Base-by-base conservation (phyloP, 2,329 filamentous ascomycete genomes). In the Nemania sp. region DNA sequence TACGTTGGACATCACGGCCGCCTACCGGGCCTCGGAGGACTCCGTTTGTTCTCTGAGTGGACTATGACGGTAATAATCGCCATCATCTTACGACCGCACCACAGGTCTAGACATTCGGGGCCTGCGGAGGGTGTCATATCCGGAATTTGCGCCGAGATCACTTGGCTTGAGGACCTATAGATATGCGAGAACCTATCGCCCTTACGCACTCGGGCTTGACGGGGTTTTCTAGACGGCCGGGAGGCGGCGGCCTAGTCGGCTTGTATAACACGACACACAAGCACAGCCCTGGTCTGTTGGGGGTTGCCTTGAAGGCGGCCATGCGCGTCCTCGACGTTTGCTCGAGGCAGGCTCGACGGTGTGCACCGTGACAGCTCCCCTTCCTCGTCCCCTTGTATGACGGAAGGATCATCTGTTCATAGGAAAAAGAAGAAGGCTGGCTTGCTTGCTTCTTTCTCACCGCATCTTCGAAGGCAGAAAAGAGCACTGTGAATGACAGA, bases 281-380 rank as follows among this genome's bases (percentile, higher is more conserved):
- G 59, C 53, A 26, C 24, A 52, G 49, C 24, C 49, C 24, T 18
- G 15, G 49, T 13, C 49, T 6, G 11, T 27, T n/a, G 41, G 22
- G 26, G 53, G 60, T 53, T 62, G 51, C 51, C 55, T n/a, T 49
- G 45, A 43, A 38, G 60, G 60, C 52, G 64, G 64, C 64, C 67
- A 69, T 68, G 54, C 62, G 68, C 55, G 64, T 67, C n/a, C 15
- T 24, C 22, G n/a, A 38, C 29, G 56, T 29, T 57, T 32, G 29
- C 52, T 27, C 29, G 11, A 27, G 32, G 35, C 45, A 27, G 32
- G 35, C 45, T 62, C 4, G 38, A 38, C 15, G 32, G 32, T 15
- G 27, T 47, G 60, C 35, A n/a, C 18, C 41, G 29, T 51, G 54
- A 59, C 13, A 41, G 35, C 35, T 41, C 29, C 29, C 29, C 29